Base-by-base conservation (phyloP, 176 grass and related monocot genomes). In the Melocanna baccifera region DNA sequence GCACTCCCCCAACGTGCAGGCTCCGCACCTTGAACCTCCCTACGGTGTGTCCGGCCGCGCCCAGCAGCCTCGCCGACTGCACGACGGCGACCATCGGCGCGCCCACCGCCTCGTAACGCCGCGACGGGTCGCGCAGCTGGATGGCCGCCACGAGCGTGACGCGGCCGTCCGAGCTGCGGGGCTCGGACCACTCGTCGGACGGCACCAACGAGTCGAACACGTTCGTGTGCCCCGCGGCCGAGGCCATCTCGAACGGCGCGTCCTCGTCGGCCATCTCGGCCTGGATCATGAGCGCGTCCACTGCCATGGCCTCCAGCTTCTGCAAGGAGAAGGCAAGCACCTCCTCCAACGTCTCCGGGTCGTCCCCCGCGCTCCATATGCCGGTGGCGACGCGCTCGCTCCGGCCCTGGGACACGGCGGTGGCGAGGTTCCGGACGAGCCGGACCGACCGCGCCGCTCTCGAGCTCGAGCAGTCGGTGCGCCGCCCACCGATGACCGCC, bases 281-380 rank as follows among this genome's bases (percentile, higher is more conserved):
- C 85, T 94, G 96, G 58, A 99, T 79, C 62, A 81, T 86, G 14
- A 99, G 87, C n/a, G 88, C 96, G 67, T 96, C 90, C 23, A 99
- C 79, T 15, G 96, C 86, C 91, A 94, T 94, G 70, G 91, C 69
- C 90, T 99, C 96, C 63, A 99, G 88, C 84, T 94, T 99, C 77
- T 96, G 93, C 72, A 96, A 7, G 12, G 93, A 92, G 78, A 92
- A 92, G 28, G 78, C 77, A 25, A 99, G 82, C 76, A 99, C 89
- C 61, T 99, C 93, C n/a, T 96, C 91, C 62, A 91, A 58, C 42
- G 91, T 85, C 63, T 85, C 58, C 22, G 96, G 91, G 67, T 91
- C 93, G 63, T 82, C 81, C 16, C 84, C 74, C 0, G 65, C 83
- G 73, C 19, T 92, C 93, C 93, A 98, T 37, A 95, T 93, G 13